phyloP scores from a whole-genome alignment of 805 yeast species.

The Starmera dryadoides region DNA sequence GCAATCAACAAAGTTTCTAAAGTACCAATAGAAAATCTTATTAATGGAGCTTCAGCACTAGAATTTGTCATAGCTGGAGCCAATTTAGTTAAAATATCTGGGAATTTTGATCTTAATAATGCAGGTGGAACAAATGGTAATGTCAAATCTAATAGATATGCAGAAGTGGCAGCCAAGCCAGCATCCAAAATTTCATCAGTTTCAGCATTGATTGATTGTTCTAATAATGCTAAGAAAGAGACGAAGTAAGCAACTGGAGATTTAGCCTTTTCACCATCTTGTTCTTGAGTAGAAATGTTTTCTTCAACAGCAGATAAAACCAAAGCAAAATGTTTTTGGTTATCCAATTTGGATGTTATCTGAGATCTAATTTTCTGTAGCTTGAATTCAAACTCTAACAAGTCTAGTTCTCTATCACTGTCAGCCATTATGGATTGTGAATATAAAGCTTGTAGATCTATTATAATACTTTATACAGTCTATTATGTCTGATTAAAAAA shows the following conservation, averaged over 20 bases:
- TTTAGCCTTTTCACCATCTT: conserved; percentile 36
- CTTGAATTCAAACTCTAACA: conserved; percentile 42
- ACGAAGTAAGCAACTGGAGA: conserved; percentile 80
- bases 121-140: conserved; percentile 66
- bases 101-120: conserved; percentile 65
- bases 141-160: conserved; percentile 75
- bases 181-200: conserved; percentile 47
- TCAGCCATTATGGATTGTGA: background rate
- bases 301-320: conserved; percentile 88
- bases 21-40: conserved; percentile 80
- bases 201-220: conserved; percentile 51
- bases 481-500: background rate
- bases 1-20: conserved; percentile 72
- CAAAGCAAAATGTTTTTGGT: conserved; percentile 80
- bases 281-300: conserved; percentile 57
- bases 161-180: conserved; percentile 63
- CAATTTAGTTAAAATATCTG: conserved; percentile 68
- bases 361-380: conserved; percentile 66
- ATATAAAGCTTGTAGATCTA: too few relatives aligned
- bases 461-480: too few relatives aligned
- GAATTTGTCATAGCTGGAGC: conserved; percentile 73
- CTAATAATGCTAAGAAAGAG: conserved; percentile 74
- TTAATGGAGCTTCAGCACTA: conserved; percentile 69
- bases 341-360: conserved; percentile 69
- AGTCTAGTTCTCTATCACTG: conserved; percentile 14